Percentiles rank a stretch among this genome's conserved stretches.
Conservation (phyloP, 345 rosid species). For the Aegle marmelos region DNA sequence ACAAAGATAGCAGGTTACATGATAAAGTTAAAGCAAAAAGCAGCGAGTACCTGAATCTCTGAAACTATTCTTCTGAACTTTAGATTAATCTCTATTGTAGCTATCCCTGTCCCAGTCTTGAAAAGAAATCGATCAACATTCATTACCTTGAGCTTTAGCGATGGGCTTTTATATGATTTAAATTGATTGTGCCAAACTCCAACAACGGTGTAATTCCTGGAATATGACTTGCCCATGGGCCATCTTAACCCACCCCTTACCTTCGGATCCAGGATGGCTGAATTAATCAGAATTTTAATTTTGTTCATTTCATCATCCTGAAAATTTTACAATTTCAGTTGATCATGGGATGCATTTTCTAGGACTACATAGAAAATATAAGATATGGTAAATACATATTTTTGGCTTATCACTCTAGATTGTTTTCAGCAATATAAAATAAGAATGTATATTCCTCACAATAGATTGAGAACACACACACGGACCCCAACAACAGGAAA, state of each 20-base stretch:
- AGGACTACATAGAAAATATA: too few relatives aligned
- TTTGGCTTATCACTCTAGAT: background rate
- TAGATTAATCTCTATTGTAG: constrained; percentile 33
- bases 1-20: background rate
- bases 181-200: constrained; percentile 48
- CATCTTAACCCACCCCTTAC: constrained; percentile 72
- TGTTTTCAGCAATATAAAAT: too few relatives aligned
- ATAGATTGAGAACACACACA: too few relatives aligned
- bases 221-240: constrained; percentile 44
- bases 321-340: constrained; percentile 3
- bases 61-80: constrained; percentile 48
- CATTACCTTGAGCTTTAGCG: constrained; percentile 44
- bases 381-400: too few relatives aligned
- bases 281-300: constrained; percentile 40
- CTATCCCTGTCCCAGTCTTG: constrained; percentile 34
- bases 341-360: background rate
- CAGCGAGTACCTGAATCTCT: constrained; percentile 25
- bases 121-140: constrained; percentile 54
- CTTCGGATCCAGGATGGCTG: constrained; percentile 51
- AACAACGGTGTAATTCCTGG: constrained; percentile 34
- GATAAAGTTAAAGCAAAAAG: background rate
- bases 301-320: constrained; percentile 59
- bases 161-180: constrained; percentile 36
- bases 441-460: too few relatives aligned
- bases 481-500: too few relatives aligned